Evolutionary conservation across 805 yeast genomes (phyloP).

Genomic region (Diddensiella transvaalensis): DNA sequence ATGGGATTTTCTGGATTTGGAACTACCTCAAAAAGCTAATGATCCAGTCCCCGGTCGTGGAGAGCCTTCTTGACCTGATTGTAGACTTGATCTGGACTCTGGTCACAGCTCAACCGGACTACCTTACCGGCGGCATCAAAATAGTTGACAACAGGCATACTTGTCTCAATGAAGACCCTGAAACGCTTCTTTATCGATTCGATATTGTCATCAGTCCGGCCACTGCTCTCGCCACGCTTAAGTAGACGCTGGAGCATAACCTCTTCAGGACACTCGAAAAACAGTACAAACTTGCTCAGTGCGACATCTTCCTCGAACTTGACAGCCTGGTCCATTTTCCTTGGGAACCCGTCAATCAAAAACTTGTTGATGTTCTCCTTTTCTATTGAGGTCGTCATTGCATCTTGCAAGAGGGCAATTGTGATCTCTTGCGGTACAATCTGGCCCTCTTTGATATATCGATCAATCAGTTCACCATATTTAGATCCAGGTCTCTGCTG

Average conservation of each 20-base stretch:
- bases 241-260: constrained; percentile 82
- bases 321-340: constrained; percentile 96
- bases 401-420: constrained; percentile 73
- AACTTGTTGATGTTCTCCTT: constrained; percentile 59
- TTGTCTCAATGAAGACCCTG: constrained; percentile 77
- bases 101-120: constrained; percentile 72
- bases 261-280: constrained; percentile 61
- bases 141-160: constrained; percentile 90
- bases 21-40: constrained; percentile 39
- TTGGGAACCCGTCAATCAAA: constrained; percentile 93
- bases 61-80: constrained; percentile 63
- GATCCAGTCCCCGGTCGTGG: constrained; percentile 30
- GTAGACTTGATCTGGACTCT: constrained; percentile 76
- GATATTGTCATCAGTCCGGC: constrained; percentile 88
- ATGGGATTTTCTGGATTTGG: constrained; percentile 66
- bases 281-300: constrained; percentile 35
- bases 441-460: constrained; percentile 78
- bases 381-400: constrained; percentile 50
- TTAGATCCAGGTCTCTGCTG: constrained; percentile 78
- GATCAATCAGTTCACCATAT: constrained; percentile 80
- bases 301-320: constrained; percentile 75
- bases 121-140: constrained; percentile 70
- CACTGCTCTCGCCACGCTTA: constrained; percentile 91
- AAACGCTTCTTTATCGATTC: constrained; percentile 90
- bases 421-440: constrained; percentile 96